Conservation (phyloP, 805 yeast genomes). For the Wickerhamiella sergipiensis region DNA sequence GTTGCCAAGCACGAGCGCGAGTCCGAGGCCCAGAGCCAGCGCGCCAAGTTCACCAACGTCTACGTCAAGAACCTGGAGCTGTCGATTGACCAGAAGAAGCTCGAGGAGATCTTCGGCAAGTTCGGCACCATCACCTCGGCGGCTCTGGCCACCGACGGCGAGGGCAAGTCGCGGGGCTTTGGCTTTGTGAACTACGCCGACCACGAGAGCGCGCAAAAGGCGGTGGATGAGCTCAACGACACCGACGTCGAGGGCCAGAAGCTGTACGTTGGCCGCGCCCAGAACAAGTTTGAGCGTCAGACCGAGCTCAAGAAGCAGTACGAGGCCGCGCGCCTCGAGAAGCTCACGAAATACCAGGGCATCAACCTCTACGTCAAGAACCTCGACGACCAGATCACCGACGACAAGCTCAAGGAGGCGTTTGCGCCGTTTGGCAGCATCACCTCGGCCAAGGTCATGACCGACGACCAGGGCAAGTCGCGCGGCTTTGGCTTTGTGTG, state of each 20-base stretch:
- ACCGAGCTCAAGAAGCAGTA: constrained; percentile 91
- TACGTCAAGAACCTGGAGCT: constrained; percentile 86
- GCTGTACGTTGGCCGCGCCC: constrained; percentile 96
- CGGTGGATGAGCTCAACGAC: constrained; percentile 86
- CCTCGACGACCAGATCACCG: constrained; percentile 86
- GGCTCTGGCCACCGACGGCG: constrained; percentile 62
- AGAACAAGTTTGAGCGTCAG: constrained; percentile 94
- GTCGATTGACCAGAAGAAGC: constrained; percentile 37
- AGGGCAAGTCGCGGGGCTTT: constrained; percentile 87
- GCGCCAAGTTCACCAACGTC: constrained; percentile 89
- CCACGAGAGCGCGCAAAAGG: constrained; percentile 80
- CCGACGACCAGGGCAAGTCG: constrained; percentile 85
- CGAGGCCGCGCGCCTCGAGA: constrained; percentile 85
- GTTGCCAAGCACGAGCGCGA: constrained; percentile 86
- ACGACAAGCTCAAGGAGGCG: constrained; percentile 82
- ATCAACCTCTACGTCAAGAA: constrained; percentile 94
- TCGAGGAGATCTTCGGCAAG: constrained; percentile 55
- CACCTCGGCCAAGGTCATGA: constrained; percentile 93
- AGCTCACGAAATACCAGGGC: constrained; percentile 89
- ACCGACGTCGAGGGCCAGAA: constrained; percentile 65
- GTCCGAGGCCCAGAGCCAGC: constrained; percentile 77
- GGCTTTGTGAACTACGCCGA: constrained; percentile 86
- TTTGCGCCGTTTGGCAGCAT: constrained; percentile 88
- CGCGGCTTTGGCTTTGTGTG: constrained; percentile 98
- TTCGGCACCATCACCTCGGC: constrained; percentile 77